Base-by-base conservation (phyloP, 2,329 filamentous ascomycete species). In the Pseudocercospora musae region DNA sequence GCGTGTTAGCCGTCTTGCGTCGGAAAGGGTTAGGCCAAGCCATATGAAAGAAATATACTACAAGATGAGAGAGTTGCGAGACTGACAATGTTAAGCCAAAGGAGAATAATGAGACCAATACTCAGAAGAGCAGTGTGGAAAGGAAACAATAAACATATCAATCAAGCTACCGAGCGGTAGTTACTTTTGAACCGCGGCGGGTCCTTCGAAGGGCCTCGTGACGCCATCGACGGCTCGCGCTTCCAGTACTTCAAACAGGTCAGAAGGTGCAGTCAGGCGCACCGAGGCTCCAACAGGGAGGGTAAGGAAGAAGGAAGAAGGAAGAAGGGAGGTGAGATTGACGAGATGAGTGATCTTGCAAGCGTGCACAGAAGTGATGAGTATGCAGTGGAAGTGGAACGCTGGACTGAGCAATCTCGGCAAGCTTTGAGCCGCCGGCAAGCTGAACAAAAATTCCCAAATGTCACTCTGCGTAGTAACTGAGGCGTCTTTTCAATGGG, bases 21-120 rank as follows among this genome's bases (percentile, higher is more conserved):
- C 74, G 70, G 62, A 81, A 81, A 1, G 76, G 75, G 63, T 78
- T 80, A 2, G 74, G 74, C 69, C 74, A 77, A 18, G 79, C 75
- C 80, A 81, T 82, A 13, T 48, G 27, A 1, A 37, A 18, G 25
- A 25, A n/a, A 40, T 6, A 21, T 3, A 20, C 8, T 4, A 11
- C 9, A 9, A 18, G 20, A 37, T 13, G 52, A 54, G n/a, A 7
- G 7, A 29, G 3, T 37, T 29, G 20, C 25, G 13, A 54, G 31
- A 21, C n/a, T 18, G 52, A 9, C 52, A 23, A 21, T 33, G n/a
- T n/a, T 3, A 23, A 40, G 9, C 21, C 31, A 7, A 44, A 9
- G 21, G 31, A 44, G 10, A 18, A 40, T 13, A 56, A 46, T 5
- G 50, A 25, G 33, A 27, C 11, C 21, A 23, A 1, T 18, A 15